A percentile compares a stretch with the other conserved stretches of the same genome.
These are phyloP conservation scores for Phytophthora multivora DNA, from an alignment of 352 stramenopile genomes.

Conservation along the genomic window DNA sequence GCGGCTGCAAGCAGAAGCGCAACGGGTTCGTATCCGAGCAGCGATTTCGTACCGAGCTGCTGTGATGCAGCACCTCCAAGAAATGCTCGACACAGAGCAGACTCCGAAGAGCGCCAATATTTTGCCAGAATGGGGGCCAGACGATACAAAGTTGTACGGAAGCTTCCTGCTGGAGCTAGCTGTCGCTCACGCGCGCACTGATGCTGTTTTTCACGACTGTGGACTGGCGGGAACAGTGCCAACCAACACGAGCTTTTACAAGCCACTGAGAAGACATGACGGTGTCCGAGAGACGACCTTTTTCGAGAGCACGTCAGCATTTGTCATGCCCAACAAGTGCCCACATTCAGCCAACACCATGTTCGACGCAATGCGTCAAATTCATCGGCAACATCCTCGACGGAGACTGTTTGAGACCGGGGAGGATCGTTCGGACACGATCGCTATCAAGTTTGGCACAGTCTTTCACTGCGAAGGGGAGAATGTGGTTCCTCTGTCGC, in stretches of 20 bases:
- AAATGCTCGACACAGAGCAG: background rate
- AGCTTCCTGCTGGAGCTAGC: slow-evolving; percentile 5
- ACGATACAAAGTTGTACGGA: slow-evolving; percentile 14
- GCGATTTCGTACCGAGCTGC: slow-evolving; percentile 3
- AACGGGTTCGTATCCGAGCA: background rate
- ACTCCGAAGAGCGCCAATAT: background rate
- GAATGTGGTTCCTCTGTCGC: background rate
- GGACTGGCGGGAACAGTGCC: background rate
- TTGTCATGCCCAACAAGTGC: slow-evolving; percentile 12
- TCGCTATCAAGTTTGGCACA: slow-evolving; percentile 22
- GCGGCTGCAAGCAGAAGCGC: slow-evolving; percentile 1
- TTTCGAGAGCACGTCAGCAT: slow-evolving; percentile 18
- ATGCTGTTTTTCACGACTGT: slow-evolving; percentile 5
- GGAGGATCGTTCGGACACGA: slow-evolving; percentile 1
- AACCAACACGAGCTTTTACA: slow-evolving; percentile 12
- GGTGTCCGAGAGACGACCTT: background rate
- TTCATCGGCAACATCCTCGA: slow-evolving; percentile 1
- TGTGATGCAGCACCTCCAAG: slow-evolving; percentile 8
- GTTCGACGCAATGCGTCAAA: slow-evolving; percentile 13
- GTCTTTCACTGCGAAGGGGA: slow-evolving; percentile 4
- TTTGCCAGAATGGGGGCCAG: background rate
- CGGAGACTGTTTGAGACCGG: slow-evolving; percentile 1
- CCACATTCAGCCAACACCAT: slow-evolving; percentile 7
- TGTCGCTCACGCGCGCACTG: slow-evolving; percentile 8
- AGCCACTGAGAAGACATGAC: slow-evolving; percentile 5